Evolutionary conservation across 495 filamentous ascomycete species (phyloP).

Genomic region (Aspergillus nanangensis): DNA sequence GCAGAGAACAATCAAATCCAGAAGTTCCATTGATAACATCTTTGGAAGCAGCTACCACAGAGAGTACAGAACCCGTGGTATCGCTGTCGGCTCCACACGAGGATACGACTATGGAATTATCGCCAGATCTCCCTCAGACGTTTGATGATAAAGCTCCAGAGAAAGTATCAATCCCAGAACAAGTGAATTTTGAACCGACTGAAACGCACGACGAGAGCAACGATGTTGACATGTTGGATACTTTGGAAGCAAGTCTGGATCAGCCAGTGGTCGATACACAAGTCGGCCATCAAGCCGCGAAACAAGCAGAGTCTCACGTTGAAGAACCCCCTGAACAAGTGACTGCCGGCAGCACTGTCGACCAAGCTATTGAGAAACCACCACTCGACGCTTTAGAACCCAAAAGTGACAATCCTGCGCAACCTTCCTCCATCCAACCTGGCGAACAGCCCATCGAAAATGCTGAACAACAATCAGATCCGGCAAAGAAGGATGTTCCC

Average conservation of each 20-base stretch:
- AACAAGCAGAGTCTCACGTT: not conserved
- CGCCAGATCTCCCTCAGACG: not conserved
- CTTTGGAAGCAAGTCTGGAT: conserved; percentile 19
- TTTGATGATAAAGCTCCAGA: not conserved
- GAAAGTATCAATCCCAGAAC: conserved; percentile 1
- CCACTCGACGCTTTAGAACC: too few species aligned
- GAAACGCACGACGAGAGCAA: not conserved
- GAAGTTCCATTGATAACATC: too few species aligned
- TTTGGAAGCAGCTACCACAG: too few species aligned
- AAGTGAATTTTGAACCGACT: conserved; percentile 1
- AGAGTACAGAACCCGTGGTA: too few species aligned
- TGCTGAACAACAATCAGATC: not conserved
- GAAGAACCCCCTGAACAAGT: not conserved
- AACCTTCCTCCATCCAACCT: too few species aligned
- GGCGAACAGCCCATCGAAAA: not conserved
- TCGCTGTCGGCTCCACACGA: too few species aligned
- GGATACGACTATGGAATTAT: not conserved
- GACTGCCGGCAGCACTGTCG: too few species aligned
- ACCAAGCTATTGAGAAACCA: too few species aligned
- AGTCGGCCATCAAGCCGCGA: not conserved
- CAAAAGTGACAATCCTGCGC: too few species aligned
- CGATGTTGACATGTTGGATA: conserved; percentile 15
- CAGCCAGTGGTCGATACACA: not conserved
- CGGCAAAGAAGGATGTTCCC: too few species aligned
- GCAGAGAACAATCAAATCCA: too few species aligned